Evolutionary conservation across 164 flowering plant species (phyloP).

Genomic region (Kalanchoe fedtschenkoi): DNA sequence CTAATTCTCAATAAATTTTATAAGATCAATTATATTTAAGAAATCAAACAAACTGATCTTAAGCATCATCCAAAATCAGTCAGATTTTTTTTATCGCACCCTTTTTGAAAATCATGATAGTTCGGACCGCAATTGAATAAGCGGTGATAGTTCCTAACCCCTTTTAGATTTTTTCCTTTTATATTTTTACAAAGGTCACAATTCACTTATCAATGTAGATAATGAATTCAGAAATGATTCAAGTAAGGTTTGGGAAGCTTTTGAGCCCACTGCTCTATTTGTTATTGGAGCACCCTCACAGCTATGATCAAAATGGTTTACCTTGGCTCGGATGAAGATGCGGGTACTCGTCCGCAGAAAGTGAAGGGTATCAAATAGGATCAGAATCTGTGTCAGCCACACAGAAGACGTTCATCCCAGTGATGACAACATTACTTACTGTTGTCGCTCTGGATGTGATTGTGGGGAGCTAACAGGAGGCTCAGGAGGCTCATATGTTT

Average conservation of each 20-base stretch:
- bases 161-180: no score
- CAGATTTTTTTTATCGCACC: no score
- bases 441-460: slow-evolving; percentile 11
- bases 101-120: no score
- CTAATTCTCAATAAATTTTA: no score
- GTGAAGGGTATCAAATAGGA: slow-evolving; percentile 20
- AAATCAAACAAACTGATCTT: no score
- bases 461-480: slow-evolving; percentile 15
- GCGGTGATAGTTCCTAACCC: no score
- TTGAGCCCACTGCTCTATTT: slow-evolving; percentile 33
- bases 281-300: slow-evolving; percentile 28
- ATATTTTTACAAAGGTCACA: no score
- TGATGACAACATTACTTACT: slow-evolving; percentile 24
- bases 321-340: slow-evolving; percentile 12
- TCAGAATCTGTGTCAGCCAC: slow-evolving; percentile 64
- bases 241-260: slow-evolving; percentile 20
- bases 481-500: slow-evolving; percentile 15
- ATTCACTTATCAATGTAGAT: no score
- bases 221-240: slow-evolving; percentile 22
- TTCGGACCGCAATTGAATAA: no score
- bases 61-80: no score
- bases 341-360: slow-evolving; percentile 11
- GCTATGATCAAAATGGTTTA: slow-evolving; percentile 19
- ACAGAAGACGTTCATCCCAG: no score
- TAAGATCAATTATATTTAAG: no score